Evolutionary conservation across 2,329 filamentous ascomycete species (phyloP), one percentile per base, ranked within the genome.

Genomic region (Aspergillus uvarum): DNA sequence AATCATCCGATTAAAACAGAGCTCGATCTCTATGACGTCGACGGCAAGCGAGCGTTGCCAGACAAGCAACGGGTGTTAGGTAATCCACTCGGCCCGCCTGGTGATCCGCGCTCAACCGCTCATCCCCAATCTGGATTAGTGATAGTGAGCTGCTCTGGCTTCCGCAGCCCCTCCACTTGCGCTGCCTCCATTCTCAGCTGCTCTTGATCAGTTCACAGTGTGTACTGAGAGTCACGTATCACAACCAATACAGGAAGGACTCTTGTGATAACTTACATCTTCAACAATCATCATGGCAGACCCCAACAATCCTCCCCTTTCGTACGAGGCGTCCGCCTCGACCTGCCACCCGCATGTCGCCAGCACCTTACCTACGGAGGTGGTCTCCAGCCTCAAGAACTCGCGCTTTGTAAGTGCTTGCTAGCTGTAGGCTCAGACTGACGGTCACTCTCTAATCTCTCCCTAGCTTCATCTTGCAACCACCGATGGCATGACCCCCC

Each of bases 381-480:
- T 98, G 22, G 85, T 95, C 12, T 88, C 92, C 70, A 97, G 93
- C 73, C 86, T 99, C 24, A 89, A 96, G 74, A 98, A 97, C 80
- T 92, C 94, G 53, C 89, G 94, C 69, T 99, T 97, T 80, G 92
- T 96, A 85, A 69, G 84, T 79, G 57, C 32, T 35, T 79, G 57
- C 32, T 35, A 62, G 29, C 29, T 32, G 11, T 60, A 60, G 64
- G 62, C 65, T 58, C 54, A 26, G 35, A 42, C 29, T 19, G 16
- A 26, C 38, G 65, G 59, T 35, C n/a, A 32, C 38, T 56, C 26
- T 56, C 51, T 19, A 61, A 53, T 21, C 16, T 61, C 32, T 54
- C 16, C 11, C 71, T 51, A 96, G 92, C 91, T 99, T 67, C 95
- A 99, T 77, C 89, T 99, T 56, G 93, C 95, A 68, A 99, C 95